Percentiles rank a stretch among this genome's conserved stretches.
Evolutionary conservation across 495 filamentous ascomycete species (phyloP).

Genomic region (Trichoderma asperelloides): DNA sequence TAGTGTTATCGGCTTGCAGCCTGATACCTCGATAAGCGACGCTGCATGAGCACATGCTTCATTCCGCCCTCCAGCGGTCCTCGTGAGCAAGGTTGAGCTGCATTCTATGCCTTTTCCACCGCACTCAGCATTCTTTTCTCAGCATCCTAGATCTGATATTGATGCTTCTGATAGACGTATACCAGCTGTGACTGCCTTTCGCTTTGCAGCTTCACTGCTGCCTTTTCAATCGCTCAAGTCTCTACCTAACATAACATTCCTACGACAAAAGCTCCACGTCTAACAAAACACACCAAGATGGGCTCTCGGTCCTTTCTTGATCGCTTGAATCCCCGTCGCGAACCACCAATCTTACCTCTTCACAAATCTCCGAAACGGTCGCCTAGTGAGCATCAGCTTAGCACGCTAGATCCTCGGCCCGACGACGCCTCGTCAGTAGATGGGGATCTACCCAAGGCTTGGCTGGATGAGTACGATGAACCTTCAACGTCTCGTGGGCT

Average conservation of each 20-base stretch:
- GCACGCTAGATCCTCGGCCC: conserved; percentile 5
- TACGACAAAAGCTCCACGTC: background rate
- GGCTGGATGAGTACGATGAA: background rate
- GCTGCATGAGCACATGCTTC: background rate
- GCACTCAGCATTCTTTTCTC: background rate
- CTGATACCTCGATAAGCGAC: background rate
- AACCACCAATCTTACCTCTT: background rate
- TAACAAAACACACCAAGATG: background rate
- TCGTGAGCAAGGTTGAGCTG: background rate
- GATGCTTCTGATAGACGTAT: background rate
- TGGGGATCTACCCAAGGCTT: background rate
- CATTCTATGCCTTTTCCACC: background rate
- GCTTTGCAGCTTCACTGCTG: background rate
- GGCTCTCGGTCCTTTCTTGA: conserved; percentile 5
- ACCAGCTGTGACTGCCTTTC: background rate
- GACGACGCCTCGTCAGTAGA: background rate
- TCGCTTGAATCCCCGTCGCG: background rate
- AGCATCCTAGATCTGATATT: no score
- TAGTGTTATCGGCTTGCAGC: background rate
- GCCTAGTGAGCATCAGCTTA: conserved; percentile 8
- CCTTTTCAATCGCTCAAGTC: background rate
- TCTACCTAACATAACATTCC: background rate
- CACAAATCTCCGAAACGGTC: background rate
- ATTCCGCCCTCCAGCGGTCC: background rate
- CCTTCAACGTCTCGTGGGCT: background rate